These are phyloP conservation scores for Apiospora koreana DNA, from an alignment of 2,329 filamentous ascomycete genomes.

Conservation along the genomic window DNA sequence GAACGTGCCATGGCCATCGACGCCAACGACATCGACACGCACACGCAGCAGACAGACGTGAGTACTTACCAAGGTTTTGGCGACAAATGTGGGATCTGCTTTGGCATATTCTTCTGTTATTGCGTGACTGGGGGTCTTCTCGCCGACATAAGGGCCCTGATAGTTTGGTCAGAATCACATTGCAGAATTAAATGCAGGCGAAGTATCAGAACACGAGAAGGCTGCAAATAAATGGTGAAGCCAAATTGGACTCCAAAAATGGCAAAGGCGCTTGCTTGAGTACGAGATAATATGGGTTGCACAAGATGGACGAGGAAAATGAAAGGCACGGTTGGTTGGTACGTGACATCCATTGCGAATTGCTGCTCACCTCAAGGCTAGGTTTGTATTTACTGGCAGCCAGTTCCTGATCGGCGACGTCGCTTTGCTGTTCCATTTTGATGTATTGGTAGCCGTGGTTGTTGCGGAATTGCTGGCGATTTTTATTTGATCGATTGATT, in stretches of 20 bases:
- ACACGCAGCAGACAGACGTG: neutral
- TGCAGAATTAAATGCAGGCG: neutral
- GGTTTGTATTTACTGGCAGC: constrained; percentile 61
- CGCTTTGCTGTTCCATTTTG: constrained; percentile 41
- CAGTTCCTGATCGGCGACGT: constrained; percentile 60
- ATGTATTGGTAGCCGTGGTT: constrained; percentile 17
- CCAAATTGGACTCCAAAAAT: neutral
- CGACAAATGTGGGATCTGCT: constrained; percentile 80
- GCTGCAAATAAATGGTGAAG: too few species aligned
- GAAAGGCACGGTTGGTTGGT: too few species aligned
- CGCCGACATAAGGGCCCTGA: constrained; percentile 82
- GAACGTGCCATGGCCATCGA: neutral
- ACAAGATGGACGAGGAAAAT: neutral
- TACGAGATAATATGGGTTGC: neutral
- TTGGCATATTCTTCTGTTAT: constrained; percentile 87
- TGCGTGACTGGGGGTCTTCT: constrained; percentile 72
- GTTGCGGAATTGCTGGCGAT: constrained; percentile 8
- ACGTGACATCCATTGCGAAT: constrained; percentile 21
- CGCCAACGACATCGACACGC: neutral
- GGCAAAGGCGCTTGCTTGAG: neutral
- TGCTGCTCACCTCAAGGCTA: constrained; percentile 50
- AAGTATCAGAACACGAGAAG: too few species aligned
- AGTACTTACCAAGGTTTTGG: constrained; percentile 78
- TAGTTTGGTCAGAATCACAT: constrained; percentile 25
- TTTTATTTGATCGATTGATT: neutral